phyloP scores from a whole-genome alignment of 208 protist genomes.

The Trypanosoma congolense region DNA sequence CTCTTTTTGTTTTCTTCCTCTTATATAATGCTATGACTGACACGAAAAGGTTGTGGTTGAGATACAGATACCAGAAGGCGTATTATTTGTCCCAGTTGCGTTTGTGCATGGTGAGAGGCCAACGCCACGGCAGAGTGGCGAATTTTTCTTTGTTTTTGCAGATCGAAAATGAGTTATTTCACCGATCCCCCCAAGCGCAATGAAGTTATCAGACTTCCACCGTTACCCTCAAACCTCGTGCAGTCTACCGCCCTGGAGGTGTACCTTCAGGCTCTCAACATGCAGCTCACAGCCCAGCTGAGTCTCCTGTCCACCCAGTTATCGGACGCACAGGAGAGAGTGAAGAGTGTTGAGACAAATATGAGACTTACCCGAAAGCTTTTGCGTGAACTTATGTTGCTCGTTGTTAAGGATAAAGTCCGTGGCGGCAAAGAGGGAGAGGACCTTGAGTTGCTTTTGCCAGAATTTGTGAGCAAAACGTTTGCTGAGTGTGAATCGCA shows the following conservation, averaged over 20 bases:
- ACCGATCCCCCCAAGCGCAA: no score
- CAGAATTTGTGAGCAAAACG: conserved; percentile 17
- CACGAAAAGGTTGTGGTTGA: no score
- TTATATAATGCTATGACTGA: no score
- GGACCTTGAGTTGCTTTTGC: conserved; percentile 7
- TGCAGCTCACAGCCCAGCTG: conserved; percentile 24
- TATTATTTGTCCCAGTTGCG: no score
- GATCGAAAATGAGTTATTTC: no score
- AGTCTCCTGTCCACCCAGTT: conserved; percentile 14
- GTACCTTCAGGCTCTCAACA: conserved; percentile 31
- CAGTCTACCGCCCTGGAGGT: conserved; percentile 34
- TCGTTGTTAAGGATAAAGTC: conserved; percentile 18
- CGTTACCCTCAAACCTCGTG: conserved; percentile 31
- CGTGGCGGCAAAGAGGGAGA: conserved; percentile 9
- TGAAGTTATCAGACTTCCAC: neutral
- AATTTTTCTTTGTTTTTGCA: no score
- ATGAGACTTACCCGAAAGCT: conserved; percentile 22
- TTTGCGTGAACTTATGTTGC: conserved; percentile 18
- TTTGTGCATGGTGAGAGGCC: no score
- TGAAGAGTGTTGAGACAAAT: conserved; percentile 13
- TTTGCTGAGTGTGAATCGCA: neutral
- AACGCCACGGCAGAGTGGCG: no score
- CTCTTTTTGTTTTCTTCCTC: no score
- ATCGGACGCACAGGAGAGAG: conserved; percentile 1
- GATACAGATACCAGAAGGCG: no score